Percentiles rank a stretch among this genome's conserved stretches.
These are phyloP conservation scores for Lodderomyces jiufengensis DNA, from an alignment of 1,139 yeast genomes.

Conservation along the genomic window DNA sequence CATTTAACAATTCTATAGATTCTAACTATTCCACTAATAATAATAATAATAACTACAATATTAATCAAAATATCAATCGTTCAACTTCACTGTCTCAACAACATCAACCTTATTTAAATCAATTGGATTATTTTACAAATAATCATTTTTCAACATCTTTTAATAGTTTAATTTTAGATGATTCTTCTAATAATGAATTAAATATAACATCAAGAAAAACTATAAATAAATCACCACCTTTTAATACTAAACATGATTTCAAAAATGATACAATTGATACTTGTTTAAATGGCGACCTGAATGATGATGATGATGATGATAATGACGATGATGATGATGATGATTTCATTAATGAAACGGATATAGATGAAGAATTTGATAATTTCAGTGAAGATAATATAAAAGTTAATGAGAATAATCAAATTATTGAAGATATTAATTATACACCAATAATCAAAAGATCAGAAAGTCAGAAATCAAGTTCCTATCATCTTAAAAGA, in stretches of 20 bases:
- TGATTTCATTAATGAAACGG: not conserved
- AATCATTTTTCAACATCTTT: conserved; percentile 43
- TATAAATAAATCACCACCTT: conserved; percentile 44
- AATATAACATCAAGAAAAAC: conserved; percentile 13
- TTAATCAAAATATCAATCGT: not conserved
- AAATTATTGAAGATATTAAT: not conserved
- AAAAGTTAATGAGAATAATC: not conserved
- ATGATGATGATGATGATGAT: conserved; percentile 17
- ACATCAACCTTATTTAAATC: conserved; percentile 9
- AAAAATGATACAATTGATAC: conserved; percentile 26
- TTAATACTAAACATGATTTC: conserved; percentile 35
- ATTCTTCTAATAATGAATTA: conserved; percentile 12
- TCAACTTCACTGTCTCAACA: conserved; percentile 5
- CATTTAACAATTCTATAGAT: too few relatives aligned
- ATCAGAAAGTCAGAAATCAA: too few relatives aligned
- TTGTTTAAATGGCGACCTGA: conserved; percentile 15
- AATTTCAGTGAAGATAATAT: conserved; percentile 1
- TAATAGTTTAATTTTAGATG: conserved; percentile 44
- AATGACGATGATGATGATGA: conserved; percentile 8
- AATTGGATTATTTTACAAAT: conserved; percentile 37
- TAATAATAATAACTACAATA: not conserved
- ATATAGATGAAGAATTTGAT: not conserved
- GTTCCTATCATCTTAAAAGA: conserved; percentile 1
- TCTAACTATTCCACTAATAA: too few relatives aligned
- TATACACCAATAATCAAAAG: not conserved